phyloP scores from a whole-genome alignment of 2,329 filamentous ascomycete genomes.

The Didymella exigua region DNA sequence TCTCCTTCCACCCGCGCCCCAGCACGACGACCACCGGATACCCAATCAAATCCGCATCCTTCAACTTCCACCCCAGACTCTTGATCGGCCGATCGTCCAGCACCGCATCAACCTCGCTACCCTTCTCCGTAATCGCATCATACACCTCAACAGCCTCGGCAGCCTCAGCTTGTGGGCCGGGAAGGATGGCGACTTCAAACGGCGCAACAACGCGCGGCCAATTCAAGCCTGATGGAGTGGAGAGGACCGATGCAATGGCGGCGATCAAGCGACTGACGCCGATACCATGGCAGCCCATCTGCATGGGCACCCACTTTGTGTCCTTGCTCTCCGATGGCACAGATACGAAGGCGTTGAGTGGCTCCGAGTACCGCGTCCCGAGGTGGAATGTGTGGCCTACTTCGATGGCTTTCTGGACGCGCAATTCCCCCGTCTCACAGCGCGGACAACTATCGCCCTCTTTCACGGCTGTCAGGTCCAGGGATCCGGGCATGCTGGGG shows the following conservation, averaged over 20 bases:
- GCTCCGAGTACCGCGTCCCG: constrained; percentile 82
- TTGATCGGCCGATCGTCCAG: constrained; percentile 56
- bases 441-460: constrained; percentile 74
- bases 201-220: constrained; percentile 90
- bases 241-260: constrained; percentile 77
- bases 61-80: constrained; percentile 81
- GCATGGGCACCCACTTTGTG: constrained; percentile 61
- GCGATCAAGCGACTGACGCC: constrained; percentile 90
- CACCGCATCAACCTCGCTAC: constrained; percentile 31
- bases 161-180: constrained; percentile 52
- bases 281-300: constrained; percentile 98
- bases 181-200: constrained; percentile 74
- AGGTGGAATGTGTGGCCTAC: constrained; percentile 95
- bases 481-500: too few species aligned
- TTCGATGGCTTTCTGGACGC: constrained; percentile 77
- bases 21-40: constrained; percentile 84
- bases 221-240: constrained; percentile 72
- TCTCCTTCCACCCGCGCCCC: constrained; percentile 56
- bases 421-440: constrained; percentile 68
- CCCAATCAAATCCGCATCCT: constrained; percentile 86
- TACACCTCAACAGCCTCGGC: constrained; percentile 65
- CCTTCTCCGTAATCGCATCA: constrained; percentile 57
- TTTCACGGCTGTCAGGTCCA: too few species aligned
- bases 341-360: constrained; percentile 69
- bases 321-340: constrained; percentile 41